Evolutionary conservation across 1,284 basidiomycete species (phyloP).

Genomic region (Sanguinoderma infundibulare): DNA sequence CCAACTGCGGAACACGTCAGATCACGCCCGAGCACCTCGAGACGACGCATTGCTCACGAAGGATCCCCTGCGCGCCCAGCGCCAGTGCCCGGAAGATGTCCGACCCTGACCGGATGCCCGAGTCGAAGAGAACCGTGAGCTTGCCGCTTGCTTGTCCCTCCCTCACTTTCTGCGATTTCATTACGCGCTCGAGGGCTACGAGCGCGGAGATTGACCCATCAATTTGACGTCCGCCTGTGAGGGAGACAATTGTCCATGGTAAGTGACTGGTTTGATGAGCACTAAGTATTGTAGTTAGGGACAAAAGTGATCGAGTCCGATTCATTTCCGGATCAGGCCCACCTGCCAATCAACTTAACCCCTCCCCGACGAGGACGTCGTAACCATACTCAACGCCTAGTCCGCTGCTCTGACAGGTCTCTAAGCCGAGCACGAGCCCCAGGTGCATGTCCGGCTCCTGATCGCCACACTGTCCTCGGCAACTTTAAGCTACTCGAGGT

Average conservation of each 20-base stretch:
- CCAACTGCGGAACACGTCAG: slow-evolving; percentile 50
- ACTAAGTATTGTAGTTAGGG: too few relatives aligned
- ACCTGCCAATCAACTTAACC: too few relatives aligned
- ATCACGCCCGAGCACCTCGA: slow-evolving; percentile 48
- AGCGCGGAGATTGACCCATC: slow-evolving; percentile 80
- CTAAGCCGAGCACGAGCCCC: too few relatives aligned
- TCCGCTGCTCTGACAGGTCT: too few relatives aligned
- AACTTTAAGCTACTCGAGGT: too few relatives aligned
- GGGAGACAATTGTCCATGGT: not conserved
- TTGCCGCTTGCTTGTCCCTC: slow-evolving; percentile 59
- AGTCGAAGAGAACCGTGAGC: slow-evolving; percentile 79
- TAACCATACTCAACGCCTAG: too few relatives aligned
- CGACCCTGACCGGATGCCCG: slow-evolving; percentile 76
- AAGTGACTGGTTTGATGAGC: not conserved
- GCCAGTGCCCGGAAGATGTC: slow-evolving; percentile 83
- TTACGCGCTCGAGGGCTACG: slow-evolving; percentile 67
- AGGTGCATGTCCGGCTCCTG: too few relatives aligned
- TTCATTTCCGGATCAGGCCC: too few relatives aligned
- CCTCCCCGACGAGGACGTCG: too few relatives aligned
- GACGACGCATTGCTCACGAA: slow-evolving; percentile 54
- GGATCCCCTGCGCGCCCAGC: slow-evolving; percentile 69
- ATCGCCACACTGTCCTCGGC: too few relatives aligned
- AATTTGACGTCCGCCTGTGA: slow-evolving; percentile 75
- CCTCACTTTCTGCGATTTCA: slow-evolving; percentile 58
- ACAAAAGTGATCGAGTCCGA: too few relatives aligned